Evolutionary conservation across 306 rosid genomes (phyloP).

Genomic region (Medicago truncatula): MtrunA17r5.0-ANR NC_053048.1:43156501-43157000

Average conservation of each 20-base stretch:
- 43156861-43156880: slow-evolving; percentile 88
- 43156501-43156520: slow-evolving; percentile 64
- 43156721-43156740: slow-evolving; percentile 86
- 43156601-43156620: slow-evolving; percentile 83
- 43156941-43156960: slow-evolving; percentile 86
- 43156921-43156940: slow-evolving; percentile 93
- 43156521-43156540: slow-evolving; percentile 50
- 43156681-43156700: slow-evolving; percentile 60
- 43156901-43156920: slow-evolving; percentile 98
- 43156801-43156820: slow-evolving; percentile 89
- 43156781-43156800: slow-evolving; percentile 87
- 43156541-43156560: slow-evolving; percentile 89
- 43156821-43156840: slow-evolving; percentile 88
- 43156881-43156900: slow-evolving; percentile 93
- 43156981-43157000: slow-evolving; percentile 95
- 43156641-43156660: slow-evolving; percentile 88
- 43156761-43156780: slow-evolving; percentile 87
- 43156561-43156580: slow-evolving; percentile 83
- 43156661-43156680: slow-evolving; percentile 71
- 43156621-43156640: slow-evolving; percentile 84
- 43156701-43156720: slow-evolving; percentile 71
- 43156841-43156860: slow-evolving; percentile 94
- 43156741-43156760: slow-evolving; percentile 89
- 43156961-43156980: slow-evolving; percentile 87
- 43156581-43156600: slow-evolving; percentile 91